Base-by-base conservation (phyloP, 2,329 filamentous ascomycete species). In the Parastagonospora nodorum region DNA sequence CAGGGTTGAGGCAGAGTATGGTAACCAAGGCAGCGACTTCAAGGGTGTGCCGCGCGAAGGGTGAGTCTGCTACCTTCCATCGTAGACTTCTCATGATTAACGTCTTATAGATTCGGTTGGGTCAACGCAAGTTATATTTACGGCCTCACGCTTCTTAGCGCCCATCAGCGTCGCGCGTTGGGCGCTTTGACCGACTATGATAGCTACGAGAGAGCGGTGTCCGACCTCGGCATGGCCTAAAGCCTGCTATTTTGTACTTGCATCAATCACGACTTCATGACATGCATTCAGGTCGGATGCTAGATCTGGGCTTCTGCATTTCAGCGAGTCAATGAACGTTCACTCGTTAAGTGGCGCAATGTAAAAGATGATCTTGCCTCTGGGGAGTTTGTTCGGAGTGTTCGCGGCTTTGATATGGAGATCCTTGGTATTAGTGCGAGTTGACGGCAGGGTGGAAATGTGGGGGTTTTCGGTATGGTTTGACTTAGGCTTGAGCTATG, bases 81-180 rank as follows among this genome's bases (percentile, higher is more conserved):
- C 14, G 11, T 14, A 29, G 16, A 14, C 42, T 8, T 8, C 8
- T 44, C 14, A 5, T 30, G 38, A 49, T 71, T 75, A 64, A 75
- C 48, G 15, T 2, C 3, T 5, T 14, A 9, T 47, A 96, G 93
- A 50, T 99, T 99, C 70, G 94, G 93, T 45, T 99, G 94, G 94
- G 94, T 97, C 67, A 99, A 99, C 71, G 93, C 94, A 66, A 97
- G 92, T 72, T 99, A 96, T 72, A 89, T 97, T 50, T 95, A 95
- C 69, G 94, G 93, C 35, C 81, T 97, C 53, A 88, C 92, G 60
- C 89, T 97, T 61, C 82, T 96, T 53, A 92, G 89, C 64, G 88
- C 90, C 29, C 91, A 96, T 75, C 92, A 94, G 85, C 86, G 88
- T 72, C 88, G 92, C 64, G 91, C 93, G 1, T 80, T 99, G 33